phyloP scores from a whole-genome alignment of 1,139 yeast species.

The Taphrina betulina region DNA sequence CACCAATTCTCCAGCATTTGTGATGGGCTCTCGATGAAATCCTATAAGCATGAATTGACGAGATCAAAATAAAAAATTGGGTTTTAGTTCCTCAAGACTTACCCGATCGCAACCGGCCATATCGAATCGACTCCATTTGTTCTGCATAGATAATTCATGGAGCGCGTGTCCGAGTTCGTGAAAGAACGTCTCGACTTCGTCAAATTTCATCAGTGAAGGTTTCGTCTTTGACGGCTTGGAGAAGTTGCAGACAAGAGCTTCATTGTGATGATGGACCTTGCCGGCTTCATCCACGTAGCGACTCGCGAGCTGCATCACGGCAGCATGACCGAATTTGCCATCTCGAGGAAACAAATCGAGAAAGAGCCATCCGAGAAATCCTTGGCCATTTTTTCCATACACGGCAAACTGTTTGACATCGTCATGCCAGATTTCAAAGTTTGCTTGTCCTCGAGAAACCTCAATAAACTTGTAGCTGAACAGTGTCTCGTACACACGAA shows the following conservation, averaged over 20 bases:
- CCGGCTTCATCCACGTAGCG: constrained; percentile 55
- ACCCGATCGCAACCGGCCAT: too few relatives aligned
- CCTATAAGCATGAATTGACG: constrained; percentile 63
- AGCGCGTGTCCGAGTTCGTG: constrained; percentile 91
- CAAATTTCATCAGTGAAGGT: constrained; percentile 74
- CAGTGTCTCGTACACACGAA: constrained; percentile 64
- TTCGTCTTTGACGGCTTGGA: constrained; percentile 69
- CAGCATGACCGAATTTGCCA: constrained; percentile 85
- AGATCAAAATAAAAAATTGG: too few relatives aligned
- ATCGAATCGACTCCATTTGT: constrained; percentile 64
- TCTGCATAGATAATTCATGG: constrained; percentile 69
- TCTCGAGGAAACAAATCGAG: constrained; percentile 82
- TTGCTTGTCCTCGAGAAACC: constrained; percentile 43
- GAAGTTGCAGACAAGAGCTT: constrained; percentile 81
- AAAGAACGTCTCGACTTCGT: constrained; percentile 79
- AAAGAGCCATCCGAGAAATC: constrained; percentile 74
- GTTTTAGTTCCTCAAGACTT: too few relatives aligned
- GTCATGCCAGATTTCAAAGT: constrained; percentile 61
- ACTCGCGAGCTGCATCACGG: constrained; percentile 70
- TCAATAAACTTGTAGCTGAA: constrained; percentile 67
- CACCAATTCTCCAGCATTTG: constrained; percentile 89
- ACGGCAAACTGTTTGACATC: constrained; percentile 76
- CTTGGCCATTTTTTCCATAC: constrained; percentile 63
- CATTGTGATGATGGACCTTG: constrained; percentile 61
- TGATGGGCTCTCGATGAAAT: constrained; percentile 87